Conservation (phyloP, 2,329 filamentous ascomycete genomes). For the Emmonsiellopsis sp. region DNA sequence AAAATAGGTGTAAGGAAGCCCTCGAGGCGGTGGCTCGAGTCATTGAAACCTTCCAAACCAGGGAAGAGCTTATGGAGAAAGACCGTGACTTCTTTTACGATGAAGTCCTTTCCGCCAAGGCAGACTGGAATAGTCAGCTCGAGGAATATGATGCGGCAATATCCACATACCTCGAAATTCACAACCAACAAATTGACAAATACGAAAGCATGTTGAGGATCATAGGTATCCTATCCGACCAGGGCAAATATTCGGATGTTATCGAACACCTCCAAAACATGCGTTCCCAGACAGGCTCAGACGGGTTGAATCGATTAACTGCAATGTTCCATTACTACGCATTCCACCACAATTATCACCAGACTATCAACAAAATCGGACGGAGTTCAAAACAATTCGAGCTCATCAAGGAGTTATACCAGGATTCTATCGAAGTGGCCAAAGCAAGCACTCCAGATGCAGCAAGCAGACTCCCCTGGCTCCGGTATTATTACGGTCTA, state of each 20-base stretch:
- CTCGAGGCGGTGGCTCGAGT: constrained; percentile 6
- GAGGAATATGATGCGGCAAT: constrained; percentile 6
- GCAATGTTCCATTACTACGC: constrained; percentile 9
- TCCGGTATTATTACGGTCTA: constrained; percentile 7
- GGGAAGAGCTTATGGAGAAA: constrained; percentile 6
- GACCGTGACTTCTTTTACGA: constrained; percentile 6
- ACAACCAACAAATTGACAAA: constrained; percentile 9
- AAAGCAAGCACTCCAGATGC: background rate
- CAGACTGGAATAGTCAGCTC: constrained; percentile 5
- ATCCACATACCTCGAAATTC: constrained; percentile 7
- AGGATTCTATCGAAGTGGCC: constrained; percentile 6
- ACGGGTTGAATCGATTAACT: constrained; percentile 7
- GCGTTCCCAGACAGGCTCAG: constrained; percentile 2
- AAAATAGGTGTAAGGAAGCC: constrained; percentile 5
- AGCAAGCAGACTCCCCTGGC: background rate
- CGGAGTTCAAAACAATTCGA: constrained; percentile 1
- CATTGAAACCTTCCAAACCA: constrained; percentile 9
- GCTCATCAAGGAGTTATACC: constrained; percentile 6
- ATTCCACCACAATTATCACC: background rate
- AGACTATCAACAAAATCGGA: constrained; percentile 6
- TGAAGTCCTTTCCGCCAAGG: constrained; percentile 5
- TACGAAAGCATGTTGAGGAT: constrained; percentile 8
- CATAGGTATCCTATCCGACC: constrained; percentile 2
- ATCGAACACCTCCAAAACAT: constrained; percentile 13
- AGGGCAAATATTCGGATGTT: constrained; percentile 9